Evolutionary conservation across 139 green algal species (phyloP).

Genomic region (Picochlorum sp.): DNA sequence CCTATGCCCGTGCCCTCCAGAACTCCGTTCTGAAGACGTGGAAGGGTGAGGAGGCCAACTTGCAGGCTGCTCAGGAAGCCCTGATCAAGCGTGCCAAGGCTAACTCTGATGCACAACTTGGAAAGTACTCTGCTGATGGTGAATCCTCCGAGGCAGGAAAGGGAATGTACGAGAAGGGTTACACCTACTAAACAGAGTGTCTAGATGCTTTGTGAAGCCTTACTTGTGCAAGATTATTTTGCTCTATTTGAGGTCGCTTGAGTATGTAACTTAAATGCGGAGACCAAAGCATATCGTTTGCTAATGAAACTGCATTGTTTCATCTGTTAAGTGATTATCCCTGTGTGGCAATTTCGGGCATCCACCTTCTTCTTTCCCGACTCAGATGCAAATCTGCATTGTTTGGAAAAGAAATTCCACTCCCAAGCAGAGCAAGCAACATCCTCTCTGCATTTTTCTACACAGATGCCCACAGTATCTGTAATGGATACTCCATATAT

Average conservation of each 20-base stretch:
- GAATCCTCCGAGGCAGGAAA: conserved; percentile 14
- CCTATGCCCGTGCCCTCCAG: conserved; percentile 96
- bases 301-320: too few relatives aligned
- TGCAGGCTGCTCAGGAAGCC: conserved; percentile 73
- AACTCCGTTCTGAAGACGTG: conserved; percentile 75
- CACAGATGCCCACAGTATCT: neutral
- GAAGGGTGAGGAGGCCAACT: conserved; percentile 86
- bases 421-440: too few relatives aligned
- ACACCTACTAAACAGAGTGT: conserved; percentile 66
- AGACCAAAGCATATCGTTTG: too few relatives aligned
- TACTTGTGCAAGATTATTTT: too few relatives aligned
- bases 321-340: too few relatives aligned
- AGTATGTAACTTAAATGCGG: too few relatives aligned
- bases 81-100: conserved; percentile 86
- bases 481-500: neutral
- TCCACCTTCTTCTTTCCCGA: too few relatives aligned
- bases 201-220: too few relatives aligned
- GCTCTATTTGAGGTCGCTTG: too few relatives aligned
- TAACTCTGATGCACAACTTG: conserved; percentile 91
- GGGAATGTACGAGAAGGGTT: conserved; percentile 77
- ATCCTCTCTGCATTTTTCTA: neutral
- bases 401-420: too few relatives aligned
- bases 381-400: too few relatives aligned
- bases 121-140: conserved; percentile 74
- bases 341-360: too few relatives aligned